phyloP scores from a whole-genome alignment of 495 filamentous ascomycete genomes.

The Hyaloscypha hepaticicola region DNA sequence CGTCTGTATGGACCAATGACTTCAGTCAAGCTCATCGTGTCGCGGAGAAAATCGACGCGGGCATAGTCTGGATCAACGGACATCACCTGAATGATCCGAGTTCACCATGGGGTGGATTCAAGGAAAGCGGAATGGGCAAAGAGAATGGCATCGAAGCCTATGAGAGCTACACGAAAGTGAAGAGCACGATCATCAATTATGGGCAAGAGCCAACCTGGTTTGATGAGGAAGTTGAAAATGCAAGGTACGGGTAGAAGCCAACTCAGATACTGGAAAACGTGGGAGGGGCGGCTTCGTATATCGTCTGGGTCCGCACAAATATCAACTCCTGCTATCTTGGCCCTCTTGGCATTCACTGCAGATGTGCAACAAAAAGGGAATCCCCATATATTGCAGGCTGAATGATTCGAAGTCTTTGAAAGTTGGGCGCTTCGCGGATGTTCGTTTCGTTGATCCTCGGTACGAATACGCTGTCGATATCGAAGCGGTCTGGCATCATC shows the following conservation, averaged over 20 bases:
- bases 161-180: constrained; percentile 79
- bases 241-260: constrained; percentile 46
- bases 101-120: constrained; percentile 86
- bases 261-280: not conserved
- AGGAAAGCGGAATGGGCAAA: constrained; percentile 84
- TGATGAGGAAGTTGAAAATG: constrained; percentile 40
- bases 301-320: not conserved
- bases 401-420: not conserved
- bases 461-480: not conserved
- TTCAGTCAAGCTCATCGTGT: constrained; percentile 57
- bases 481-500: too few relatives aligned
- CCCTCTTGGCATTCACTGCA: not conserved
- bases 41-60: constrained; percentile 54
- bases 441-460: not conserved
- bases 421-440: not conserved
- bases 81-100: constrained; percentile 65
- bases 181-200: constrained; percentile 61
- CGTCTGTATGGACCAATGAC: constrained; percentile 59
- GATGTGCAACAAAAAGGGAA: not conserved
- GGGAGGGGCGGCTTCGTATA: not conserved
- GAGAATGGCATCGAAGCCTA: constrained; percentile 94
- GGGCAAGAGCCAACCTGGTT: constrained; percentile 51
- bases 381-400: not conserved
- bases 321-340: not conserved
- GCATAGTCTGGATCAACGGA: constrained; percentile 63